Evolutionary conservation across 2,329 filamentous ascomycete species (phyloP), one percentile per base, ranked within the genome.

Genomic region (Alternaria ventricosa): DNA sequence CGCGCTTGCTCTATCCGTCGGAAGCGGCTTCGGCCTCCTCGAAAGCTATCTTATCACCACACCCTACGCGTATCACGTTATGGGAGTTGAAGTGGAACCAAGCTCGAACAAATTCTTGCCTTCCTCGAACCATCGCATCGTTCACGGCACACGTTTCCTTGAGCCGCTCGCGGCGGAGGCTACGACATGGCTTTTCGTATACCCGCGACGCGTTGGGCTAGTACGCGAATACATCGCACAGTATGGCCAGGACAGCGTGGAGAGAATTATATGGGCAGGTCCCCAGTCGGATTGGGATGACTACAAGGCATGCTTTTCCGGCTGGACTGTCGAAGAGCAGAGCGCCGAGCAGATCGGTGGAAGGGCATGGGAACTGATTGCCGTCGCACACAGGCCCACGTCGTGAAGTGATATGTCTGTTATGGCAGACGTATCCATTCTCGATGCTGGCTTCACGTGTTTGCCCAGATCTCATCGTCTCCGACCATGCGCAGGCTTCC

Each of bases 171-270:
- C 84, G 4, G 64, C 73, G 6, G 66, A 81, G n/a, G 83, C 84
- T 9, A 62, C 68, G 1, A 78, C 76, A n/a, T 83, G 85, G 82
- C 74, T 87, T 63, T 87, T 87, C 73, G 82, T 87, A 25, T 87
- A 87, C 67, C 86, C 86, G 1, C 81, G 84, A 13, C 77, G 83
- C n/a, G 79, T 83, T 4, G 79, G 73, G 4, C 71, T 87, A 11
- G 65, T 87, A 12, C 65, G 64, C 3, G 78, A 77, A 59, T 87
- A 87, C 64, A 46, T 87, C 27, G 68, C 80, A 4, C 56, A 63
- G n/a, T 74, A 74, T 67, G 74, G 75, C 0, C 49, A 67, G 12
- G 72, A 68, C 12, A 63, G 55, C 2, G 73, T 84, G 12, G 66
- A 77, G 53, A 73, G 60, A 10, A 70, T 84, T 15, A 64, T 84